Evolutionary conservation across 345 rosid species (phyloP), one percentile per base, ranked within the genome.

Genomic region (Salix purpurea): DNA sequence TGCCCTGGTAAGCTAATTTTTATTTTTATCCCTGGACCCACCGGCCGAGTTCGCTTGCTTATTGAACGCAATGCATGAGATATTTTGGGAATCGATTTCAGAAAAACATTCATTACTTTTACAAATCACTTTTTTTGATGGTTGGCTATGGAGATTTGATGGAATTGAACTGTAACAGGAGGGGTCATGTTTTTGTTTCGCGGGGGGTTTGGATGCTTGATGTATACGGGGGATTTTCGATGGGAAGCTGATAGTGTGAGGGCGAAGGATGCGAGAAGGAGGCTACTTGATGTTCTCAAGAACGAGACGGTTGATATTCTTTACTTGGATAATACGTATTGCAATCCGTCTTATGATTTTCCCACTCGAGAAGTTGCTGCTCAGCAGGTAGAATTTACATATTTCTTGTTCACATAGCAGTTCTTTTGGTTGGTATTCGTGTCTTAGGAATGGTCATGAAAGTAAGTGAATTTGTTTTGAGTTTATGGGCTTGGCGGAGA

Each of bases 101-200:
- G 4, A 40, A 40, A 40, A 40, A 40, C 2, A 40, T 34, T 34
- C 37, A 2, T 2, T 40, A 40, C 44, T 12, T 40, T 40, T 40
- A 3, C 4, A 40, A 40, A 40, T 40, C 44, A 40, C 14, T 10
- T 40, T 10, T 34, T 40, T 40, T 10, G 3, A 40, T 46, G 50
- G 4, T 46, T 46, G 16, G 5, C 50, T 46, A 4, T 21, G 3
- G 15, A 21, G 9, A 28, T 52, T 15, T 67, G 24, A 24, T 23
- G 34, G 32, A 36, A 48, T 28, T 60, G 40, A 12, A 67, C 18
- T 52, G 34, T 7, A 18, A 60, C 60, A 92, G 96, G 98, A 68
- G 84, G 90, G 0, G 84, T 94, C 65, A 94, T 94, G 98, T 84
- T 88, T 77, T 78, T 94, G 78, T 92, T 92, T 84, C 92, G 90